phyloP scores from a whole-genome alignment of 805 yeast species.

The Myxozyma sirexii region DNA sequence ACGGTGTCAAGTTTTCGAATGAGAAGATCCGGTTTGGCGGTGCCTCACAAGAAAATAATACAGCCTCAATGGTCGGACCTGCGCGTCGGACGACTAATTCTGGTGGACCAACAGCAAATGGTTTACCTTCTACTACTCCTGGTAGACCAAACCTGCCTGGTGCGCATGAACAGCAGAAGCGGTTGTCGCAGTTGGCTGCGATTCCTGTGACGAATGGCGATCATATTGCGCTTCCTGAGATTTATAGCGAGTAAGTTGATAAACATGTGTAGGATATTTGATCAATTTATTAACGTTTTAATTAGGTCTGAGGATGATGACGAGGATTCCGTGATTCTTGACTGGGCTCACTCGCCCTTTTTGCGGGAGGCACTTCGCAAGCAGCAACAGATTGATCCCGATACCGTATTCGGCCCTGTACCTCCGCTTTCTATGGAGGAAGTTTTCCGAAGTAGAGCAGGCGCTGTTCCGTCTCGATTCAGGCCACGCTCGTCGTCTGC shows the following conservation, averaged over 20 bases:
- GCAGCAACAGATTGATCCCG: constrained; percentile 62
- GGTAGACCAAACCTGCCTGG: constrained; percentile 12
- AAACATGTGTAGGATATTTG: neutral
- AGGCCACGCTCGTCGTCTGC: constrained; percentile 60
- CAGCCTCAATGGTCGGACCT: neutral
- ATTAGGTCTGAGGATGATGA: constrained; percentile 57
- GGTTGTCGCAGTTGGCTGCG: constrained; percentile 26
- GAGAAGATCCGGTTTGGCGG: constrained; percentile 41
- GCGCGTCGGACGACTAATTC: constrained; percentile 10
- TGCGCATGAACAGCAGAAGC: constrained; percentile 2
- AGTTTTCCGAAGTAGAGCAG: constrained; percentile 52
- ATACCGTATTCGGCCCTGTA: constrained; percentile 71
- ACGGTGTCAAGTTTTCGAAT: constrained; percentile 42
- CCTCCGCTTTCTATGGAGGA: constrained; percentile 71
- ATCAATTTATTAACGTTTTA: neutral
- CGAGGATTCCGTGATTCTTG: constrained; percentile 50
- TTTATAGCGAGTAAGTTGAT: constrained; percentile 39
- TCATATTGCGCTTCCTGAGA: constrained; percentile 37
- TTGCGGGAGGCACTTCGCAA: constrained; percentile 51
- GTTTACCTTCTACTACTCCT: constrained; percentile 13
- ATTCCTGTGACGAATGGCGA: constrained; percentile 32
- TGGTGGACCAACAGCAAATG: neutral
- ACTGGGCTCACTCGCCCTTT: constrained; percentile 68
- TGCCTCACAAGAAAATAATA: constrained; percentile 4
- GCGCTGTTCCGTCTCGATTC: constrained; percentile 48